Evolutionary conservation across 2,329 filamentous ascomycete species (phyloP).

Genomic region (Fusarium veterinarium): DNA sequence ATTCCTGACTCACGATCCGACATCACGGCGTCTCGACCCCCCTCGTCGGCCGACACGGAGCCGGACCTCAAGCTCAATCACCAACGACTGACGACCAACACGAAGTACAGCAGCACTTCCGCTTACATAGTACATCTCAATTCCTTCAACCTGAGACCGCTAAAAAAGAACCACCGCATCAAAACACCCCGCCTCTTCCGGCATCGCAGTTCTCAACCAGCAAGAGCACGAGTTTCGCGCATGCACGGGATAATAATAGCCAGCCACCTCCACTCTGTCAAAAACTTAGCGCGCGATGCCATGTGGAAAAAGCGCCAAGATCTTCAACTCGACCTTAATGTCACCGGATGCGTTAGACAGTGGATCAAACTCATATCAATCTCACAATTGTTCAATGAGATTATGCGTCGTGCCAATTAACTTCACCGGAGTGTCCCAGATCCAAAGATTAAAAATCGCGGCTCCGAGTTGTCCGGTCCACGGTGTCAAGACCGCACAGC

Average conservation of each 20-base stretch:
- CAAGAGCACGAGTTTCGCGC: neutral
- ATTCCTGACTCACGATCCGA: neutral
- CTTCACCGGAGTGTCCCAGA: neutral
- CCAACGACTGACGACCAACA: too few species aligned
- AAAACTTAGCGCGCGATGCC: neutral
- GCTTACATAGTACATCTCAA: neutral
- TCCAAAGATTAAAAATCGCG: neutral
- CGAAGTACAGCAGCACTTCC: neutral
- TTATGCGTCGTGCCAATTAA: neutral
- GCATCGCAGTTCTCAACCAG: neutral
- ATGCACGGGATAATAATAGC: neutral
- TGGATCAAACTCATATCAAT: slow-evolving; percentile 1
- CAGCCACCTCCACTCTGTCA: neutral
- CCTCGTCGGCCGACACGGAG: neutral
- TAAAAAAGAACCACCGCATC: neutral
- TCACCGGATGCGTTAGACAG: neutral
- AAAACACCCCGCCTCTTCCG: neutral
- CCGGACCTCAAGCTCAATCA: neutral
- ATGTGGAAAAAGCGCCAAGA: slow-evolving; percentile 7
- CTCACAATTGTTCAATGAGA: neutral
- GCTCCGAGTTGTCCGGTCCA: slow-evolving; percentile 3
- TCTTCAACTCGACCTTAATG: neutral
- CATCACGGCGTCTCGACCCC: neutral
- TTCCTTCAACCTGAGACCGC: neutral
- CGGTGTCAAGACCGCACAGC: neutral